Conservation (phyloP, 2,329 filamentous ascomycete species). For the Penicillium sp. region DNA sequence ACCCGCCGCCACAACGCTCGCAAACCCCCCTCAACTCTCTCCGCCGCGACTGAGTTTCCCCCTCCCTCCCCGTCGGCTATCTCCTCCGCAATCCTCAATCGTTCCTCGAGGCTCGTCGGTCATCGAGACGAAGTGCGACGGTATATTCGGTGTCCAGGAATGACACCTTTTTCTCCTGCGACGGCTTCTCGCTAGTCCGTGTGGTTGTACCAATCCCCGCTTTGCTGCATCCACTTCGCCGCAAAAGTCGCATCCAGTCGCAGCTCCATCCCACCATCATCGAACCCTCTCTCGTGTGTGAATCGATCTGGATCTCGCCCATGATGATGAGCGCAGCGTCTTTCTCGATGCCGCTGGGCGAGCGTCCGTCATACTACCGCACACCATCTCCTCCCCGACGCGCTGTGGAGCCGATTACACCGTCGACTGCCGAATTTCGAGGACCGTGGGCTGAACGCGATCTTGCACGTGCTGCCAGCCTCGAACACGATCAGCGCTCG, state of each 20-base stretch:
- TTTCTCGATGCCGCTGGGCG: constrained; percentile 30
- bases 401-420: constrained; percentile 43
- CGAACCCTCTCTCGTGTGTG: constrained; percentile 5
- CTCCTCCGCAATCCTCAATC: constrained; percentile 14
- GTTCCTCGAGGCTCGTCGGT: constrained; percentile 14
- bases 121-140: constrained; percentile 21
- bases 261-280: constrained; percentile 18
- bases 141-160: constrained; percentile 32
- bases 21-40: constrained; percentile 22
- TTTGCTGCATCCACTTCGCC: constrained; percentile 35
- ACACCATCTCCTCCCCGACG: constrained; percentile 44
- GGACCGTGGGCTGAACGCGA: constrained; percentile 27
- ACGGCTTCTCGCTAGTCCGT: constrained; percentile 37
- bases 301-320: constrained; percentile 8
- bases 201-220: constrained; percentile 37
- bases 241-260: constrained; percentile 25
- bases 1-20: constrained; percentile 21
- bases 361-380: constrained; percentile 40
- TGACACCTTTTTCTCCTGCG: constrained; percentile 34
- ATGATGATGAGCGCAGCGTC: constrained; percentile 38
- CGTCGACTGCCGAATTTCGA: constrained; percentile 29
- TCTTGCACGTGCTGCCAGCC: constrained; percentile 18
- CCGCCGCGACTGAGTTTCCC: constrained; percentile 13
- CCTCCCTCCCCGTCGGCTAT: constrained; percentile 13
- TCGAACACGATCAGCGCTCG: constrained; percentile 20